Percentiles rank a stretch among this genome's conserved stretches.
Evolutionary conservation across 176 grass and related monocot genomes (phyloP).

Genomic region (Neostapfia colusana): DNA sequence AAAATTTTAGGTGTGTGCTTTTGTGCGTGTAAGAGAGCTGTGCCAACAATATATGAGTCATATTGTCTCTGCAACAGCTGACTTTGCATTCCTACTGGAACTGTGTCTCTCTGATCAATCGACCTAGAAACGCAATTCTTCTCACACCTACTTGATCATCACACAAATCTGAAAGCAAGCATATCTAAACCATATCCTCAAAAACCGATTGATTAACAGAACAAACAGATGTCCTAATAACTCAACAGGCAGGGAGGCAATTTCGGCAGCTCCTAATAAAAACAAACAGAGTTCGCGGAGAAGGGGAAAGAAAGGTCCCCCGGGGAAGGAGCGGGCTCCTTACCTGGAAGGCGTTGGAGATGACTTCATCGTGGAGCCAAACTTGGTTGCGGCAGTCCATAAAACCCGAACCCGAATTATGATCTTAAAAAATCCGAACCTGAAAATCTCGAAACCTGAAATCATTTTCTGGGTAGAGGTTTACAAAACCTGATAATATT

Average conservation of each 20-base stretch:
- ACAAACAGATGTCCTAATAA: background rate
- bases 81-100: background rate
- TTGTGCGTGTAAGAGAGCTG: no score
- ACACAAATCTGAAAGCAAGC: background rate
- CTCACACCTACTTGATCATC: background rate
- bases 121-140: background rate
- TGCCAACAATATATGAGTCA: background rate
- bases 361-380: conserved; percentile 77
- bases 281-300: background rate
- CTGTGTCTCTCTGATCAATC: background rate
- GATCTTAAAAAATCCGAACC: no score
- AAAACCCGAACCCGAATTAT: no score
- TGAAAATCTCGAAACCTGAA: no score
- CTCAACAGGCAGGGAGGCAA: background rate
- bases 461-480: no score
- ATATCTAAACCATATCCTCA: background rate
- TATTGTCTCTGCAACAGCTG: background rate
- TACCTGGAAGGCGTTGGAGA: conserved; percentile 84
- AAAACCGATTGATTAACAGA: background rate
- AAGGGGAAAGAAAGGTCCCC: background rate
- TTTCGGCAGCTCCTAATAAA: background rate
- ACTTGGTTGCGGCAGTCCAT: conserved; percentile 79
- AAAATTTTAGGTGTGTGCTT: no score
- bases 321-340: background rate
- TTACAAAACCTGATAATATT: no score